Conservation (phyloP, 352 stramenopile species). For the Phytophthora parvispora region DNA sequence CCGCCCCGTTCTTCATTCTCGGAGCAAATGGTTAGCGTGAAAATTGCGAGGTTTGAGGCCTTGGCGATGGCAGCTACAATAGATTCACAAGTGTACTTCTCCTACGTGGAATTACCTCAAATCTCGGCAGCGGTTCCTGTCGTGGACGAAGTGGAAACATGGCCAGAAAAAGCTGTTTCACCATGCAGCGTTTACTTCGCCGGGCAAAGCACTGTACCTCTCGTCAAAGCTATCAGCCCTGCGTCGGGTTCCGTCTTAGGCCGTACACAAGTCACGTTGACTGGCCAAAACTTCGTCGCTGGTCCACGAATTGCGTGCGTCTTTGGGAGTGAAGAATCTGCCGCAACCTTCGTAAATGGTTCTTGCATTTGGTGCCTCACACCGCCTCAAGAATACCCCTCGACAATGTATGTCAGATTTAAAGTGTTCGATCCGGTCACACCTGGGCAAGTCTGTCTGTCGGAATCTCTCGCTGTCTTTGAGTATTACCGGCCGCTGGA, state of each 20-base stretch:
- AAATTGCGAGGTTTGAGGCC: conserved; percentile 29
- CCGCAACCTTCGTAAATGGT: conserved; percentile 38
- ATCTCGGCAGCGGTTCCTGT: conserved; percentile 9
- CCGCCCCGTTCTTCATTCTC: conserved; percentile 25
- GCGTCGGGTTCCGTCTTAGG: conserved; percentile 35
- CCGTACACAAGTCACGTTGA: conserved; percentile 48
- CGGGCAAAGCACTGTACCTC: conserved; percentile 16
- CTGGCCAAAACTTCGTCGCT: conserved; percentile 42
- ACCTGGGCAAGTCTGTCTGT: conserved; percentile 30
- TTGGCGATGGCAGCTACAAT: background rate
- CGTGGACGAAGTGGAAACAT: conserved; percentile 27
- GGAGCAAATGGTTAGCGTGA: conserved; percentile 33
- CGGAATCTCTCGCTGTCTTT: conserved; percentile 42
- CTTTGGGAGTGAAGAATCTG: conserved; percentile 42
- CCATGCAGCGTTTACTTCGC: conserved; percentile 12
- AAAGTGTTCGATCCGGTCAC: conserved; percentile 23
- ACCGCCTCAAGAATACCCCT: conserved; percentile 27
- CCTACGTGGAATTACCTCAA: conserved; percentile 41
- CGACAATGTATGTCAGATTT: conserved; percentile 42
- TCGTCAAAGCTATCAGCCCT: conserved; percentile 35
- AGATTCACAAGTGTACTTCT: conserved; percentile 37
- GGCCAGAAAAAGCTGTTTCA: conserved; percentile 15
- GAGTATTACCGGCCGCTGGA: conserved; percentile 39
- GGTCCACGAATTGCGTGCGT: conserved; percentile 46
- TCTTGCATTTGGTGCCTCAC: conserved; percentile 35